Base-by-base conservation (phyloP, 345 rosid species). In the Corchorus capsularis region DNA sequence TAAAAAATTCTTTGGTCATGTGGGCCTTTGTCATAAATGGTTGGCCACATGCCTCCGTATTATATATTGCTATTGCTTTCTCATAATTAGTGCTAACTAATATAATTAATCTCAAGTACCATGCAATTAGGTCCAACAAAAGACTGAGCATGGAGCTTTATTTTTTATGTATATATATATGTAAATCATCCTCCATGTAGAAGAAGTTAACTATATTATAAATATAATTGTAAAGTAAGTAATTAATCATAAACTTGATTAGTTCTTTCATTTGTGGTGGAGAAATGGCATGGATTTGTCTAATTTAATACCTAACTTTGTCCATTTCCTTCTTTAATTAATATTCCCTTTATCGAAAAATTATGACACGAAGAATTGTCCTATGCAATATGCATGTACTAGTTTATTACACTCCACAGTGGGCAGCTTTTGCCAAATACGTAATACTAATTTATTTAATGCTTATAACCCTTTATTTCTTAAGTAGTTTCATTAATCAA, bases 261-360 rank as follows among this genome's bases (percentile, higher is more conserved):
- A 45, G 32, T 13, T 43, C 17, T 19, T 65, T 65, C 16, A 5
- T 43, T 65, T 43, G 70, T 43, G 53, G 16, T 64, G 69, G 69
- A 64, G 5, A 9, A 39, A 8, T 63, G 27, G 2, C 69, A 43
- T 19, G 4, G 41, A 45, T 65, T 65, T 43, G 35, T 64, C 32
- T 64, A 17, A n/a, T 39, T n/a, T n/a, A 4, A 43, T n/a, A 64
- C 52, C 70, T 45, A 65, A 65, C 53, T 5, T 65, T 64, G 69
- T 41, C 13, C 17, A 14, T 17, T 60, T 27, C 8, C 39, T 32
- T 61, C 32, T 60, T 32, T 10, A 8, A 55, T 60, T 60, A 5
- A 61, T 32, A 13, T 61, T 32, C 0, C 2, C 20, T 49, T 3
- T 50, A 10, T 3, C 20, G 5, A 57, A 19, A 19, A 10, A 19